Evolutionary conservation across 768 basidiomycete genomes (phyloP).

Genomic region (Chalciporus chontae): DNA sequence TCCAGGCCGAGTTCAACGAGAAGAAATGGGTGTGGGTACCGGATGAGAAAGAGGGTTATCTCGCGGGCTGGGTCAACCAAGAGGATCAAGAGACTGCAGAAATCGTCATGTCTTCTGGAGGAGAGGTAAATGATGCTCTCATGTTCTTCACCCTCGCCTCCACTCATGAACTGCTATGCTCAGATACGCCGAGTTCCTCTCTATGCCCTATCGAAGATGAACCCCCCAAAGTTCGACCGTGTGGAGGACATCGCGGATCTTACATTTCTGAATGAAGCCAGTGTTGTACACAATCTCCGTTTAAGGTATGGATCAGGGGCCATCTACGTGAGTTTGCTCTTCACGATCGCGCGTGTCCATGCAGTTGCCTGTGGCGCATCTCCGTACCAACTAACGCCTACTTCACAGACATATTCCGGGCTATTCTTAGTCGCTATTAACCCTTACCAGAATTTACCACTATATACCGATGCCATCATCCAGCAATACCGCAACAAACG

Average conservation of each 20-base stretch:
- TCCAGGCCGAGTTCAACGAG: constrained; percentile 95
- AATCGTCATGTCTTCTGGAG: constrained; percentile 79
- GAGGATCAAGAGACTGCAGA: constrained; percentile 83
- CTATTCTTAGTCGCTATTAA: constrained; percentile 98
- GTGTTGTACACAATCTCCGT: constrained; percentile 96
- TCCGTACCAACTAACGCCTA: constrained; percentile 11
- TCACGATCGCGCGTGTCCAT: background rate
- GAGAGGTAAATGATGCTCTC: constrained; percentile 54
- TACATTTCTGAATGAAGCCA: constrained; percentile 96
- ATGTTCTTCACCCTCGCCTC: background rate
- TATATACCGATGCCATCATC: constrained; percentile 86
- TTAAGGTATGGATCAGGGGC: constrained; percentile 86
- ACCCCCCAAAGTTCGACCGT: constrained; percentile 96
- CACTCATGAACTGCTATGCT: constrained; percentile 7
- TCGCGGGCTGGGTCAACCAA: constrained; percentile 89
- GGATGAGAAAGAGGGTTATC: constrained; percentile 87
- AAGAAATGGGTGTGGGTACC: constrained; percentile 99
- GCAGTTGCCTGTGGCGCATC: constrained; percentile 10
- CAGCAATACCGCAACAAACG: constrained; percentile 89
- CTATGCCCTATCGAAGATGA: constrained; percentile 90
- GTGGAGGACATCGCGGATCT: constrained; percentile 98
- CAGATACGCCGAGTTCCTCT: constrained; percentile 70
- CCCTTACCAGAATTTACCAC: constrained; percentile 88
- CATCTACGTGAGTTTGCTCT: constrained; percentile 71
- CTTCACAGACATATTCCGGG: constrained; percentile 81